Conservation (phyloP, 1,284 basidiomycete species). For the Pyrrhoderma lamaoense region DNA sequence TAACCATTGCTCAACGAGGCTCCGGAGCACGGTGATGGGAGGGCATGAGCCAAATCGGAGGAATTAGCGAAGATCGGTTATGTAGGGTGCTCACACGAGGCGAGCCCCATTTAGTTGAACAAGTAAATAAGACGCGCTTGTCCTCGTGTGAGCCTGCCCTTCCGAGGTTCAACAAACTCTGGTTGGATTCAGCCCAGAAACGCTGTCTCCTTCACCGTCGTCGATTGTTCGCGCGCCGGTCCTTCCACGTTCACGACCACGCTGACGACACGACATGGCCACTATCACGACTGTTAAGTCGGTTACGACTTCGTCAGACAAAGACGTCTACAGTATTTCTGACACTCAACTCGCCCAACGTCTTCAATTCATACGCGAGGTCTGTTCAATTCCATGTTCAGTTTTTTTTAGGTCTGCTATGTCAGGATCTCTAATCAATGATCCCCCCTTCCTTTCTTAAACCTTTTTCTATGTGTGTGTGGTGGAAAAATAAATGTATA, state of each 20-base stretch:
- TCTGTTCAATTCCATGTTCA: conserved; percentile 27
- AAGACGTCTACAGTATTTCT: conserved; percentile 47
- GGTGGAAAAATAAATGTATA: conserved; percentile 25
- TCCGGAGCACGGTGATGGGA: too few relatives aligned
- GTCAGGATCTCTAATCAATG: too few relatives aligned
- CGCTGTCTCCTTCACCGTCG: conserved; percentile 2
- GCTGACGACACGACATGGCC: conserved; percentile 12
- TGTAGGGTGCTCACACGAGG: too few relatives aligned
- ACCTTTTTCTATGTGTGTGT: too few relatives aligned
- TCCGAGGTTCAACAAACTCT: neutral
- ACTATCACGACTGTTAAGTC: conserved; percentile 25
- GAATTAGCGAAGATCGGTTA: too few relatives aligned
- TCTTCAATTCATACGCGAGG: conserved; percentile 71
- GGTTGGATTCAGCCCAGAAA: neutral
- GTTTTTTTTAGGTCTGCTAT: conserved; percentile 5
- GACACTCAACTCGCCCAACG: conserved; percentile 61
- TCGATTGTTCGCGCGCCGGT: conserved; percentile 1
- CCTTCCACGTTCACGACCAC: conserved; percentile 3
- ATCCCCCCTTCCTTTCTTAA: too few relatives aligned
- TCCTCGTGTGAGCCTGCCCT: too few relatives aligned
- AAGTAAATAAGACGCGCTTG: too few relatives aligned
- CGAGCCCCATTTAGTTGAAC: too few relatives aligned
- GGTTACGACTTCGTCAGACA: conserved; percentile 25
- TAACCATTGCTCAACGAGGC: neutral
- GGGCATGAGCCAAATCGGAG: too few relatives aligned